Percentiles rank a stretch among this genome's conserved stretches.
Evolutionary conservation across 164 flowering plant species (phyloP).

Genomic region (Kalanchoe fedtschenkoi): DNA sequence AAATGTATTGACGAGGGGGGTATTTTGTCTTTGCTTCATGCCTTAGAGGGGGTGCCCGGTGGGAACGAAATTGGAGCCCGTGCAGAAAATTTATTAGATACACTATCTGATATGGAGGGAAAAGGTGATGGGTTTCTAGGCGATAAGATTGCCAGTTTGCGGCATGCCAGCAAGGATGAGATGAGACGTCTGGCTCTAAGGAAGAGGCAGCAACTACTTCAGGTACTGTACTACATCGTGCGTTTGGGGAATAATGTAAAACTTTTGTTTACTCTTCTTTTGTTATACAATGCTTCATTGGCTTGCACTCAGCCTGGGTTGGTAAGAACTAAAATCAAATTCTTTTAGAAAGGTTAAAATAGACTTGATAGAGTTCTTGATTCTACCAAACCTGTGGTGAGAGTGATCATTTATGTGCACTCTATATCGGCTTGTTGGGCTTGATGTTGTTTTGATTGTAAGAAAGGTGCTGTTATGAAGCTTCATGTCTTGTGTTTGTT

Average conservation of each 20-base stretch:
- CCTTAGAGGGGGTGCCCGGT: conserved; percentile 87
- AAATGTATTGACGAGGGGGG: conserved; percentile 75
- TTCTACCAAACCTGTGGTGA: background rate
- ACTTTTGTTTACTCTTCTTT: background rate
- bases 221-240: conserved; percentile 41
- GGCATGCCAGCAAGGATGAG: conserved; percentile 92
- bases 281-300: background rate
- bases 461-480: background rate
- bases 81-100: conserved; percentile 93
- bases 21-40: conserved; percentile 83
- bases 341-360: background rate
- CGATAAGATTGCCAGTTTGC: conserved; percentile 59
- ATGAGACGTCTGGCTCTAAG: conserved; percentile 81
- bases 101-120: conserved; percentile 71
- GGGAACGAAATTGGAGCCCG: conserved; percentile 97
- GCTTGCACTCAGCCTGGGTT: background rate
- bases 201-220: conserved; percentile 74
- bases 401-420: background rate
- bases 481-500: background rate
- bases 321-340: background rate
- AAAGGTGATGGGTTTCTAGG: conserved; percentile 81
- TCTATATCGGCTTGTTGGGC: background rate
- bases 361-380: background rate
- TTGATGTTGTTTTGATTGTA: background rate
- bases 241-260: background rate